Percentiles rank a stretch among this genome's conserved stretches.
Evolutionary conservation across 164 flowering plant species (phyloP).

Genomic region (Annona squamosa): DNA sequence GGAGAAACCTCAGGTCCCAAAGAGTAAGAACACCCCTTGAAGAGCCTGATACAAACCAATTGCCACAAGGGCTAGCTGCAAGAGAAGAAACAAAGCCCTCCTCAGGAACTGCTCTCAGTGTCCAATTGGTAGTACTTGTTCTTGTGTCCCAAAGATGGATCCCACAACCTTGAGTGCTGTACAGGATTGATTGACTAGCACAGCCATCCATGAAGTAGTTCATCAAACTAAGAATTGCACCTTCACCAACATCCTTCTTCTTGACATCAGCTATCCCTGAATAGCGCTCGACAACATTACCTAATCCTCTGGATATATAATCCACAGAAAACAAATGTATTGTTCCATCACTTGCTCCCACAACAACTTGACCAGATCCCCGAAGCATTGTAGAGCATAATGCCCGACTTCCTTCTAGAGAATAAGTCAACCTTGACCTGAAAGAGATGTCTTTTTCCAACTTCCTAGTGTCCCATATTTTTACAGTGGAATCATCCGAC

Average conservation of each 20-base stretch:
- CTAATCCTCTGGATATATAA: conserved; percentile 74
- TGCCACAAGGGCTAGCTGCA: conserved; percentile 77
- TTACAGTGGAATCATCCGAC: conserved; percentile 94
- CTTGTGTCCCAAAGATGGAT: conserved; percentile 94
- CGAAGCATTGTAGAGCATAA: conserved; percentile 80
- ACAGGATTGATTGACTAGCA: conserved; percentile 59
- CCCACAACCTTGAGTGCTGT: conserved; percentile 82
- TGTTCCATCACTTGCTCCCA: conserved; percentile 81
- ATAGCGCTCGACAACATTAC: conserved; percentile 87
- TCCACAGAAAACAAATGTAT: conserved; percentile 89
- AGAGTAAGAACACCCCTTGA: conserved; percentile 93
- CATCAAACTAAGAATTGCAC: conserved; percentile 67
- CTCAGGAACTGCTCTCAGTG: conserved; percentile 63
- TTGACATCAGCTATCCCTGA: conserved; percentile 85
- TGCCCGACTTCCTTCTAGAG: conserved; percentile 78
- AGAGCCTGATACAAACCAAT: conserved; percentile 97
- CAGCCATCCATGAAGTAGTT: conserved; percentile 54
- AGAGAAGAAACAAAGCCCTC: conserved; percentile 82
- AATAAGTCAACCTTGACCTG: conserved; percentile 86
- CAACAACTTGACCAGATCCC: conserved; percentile 73
- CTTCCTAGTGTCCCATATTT: conserved; percentile 94
- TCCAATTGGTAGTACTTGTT: conserved; percentile 51
- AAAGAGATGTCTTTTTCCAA: conserved; percentile 96
- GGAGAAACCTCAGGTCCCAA: conserved; percentile 92
- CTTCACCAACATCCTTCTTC: conserved; percentile 67